Conservation (phyloP, 202 grass and related monocot species). For the Schoenoplectus tabernaemontani region DNA sequence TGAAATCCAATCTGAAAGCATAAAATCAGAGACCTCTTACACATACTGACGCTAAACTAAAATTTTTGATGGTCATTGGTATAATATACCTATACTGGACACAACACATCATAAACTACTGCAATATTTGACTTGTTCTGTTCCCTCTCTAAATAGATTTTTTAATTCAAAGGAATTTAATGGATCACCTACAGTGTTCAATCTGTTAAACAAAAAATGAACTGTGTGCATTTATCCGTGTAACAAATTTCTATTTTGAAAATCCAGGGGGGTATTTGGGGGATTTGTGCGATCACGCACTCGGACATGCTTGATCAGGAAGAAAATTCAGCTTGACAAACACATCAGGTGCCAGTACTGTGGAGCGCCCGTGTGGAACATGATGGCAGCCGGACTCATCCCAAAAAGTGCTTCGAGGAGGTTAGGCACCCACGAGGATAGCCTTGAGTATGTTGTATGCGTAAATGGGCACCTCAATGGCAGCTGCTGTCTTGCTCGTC, state of each 20-base stretch:
- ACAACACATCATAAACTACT: too few species aligned
- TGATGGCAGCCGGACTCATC: conserved; percentile 49
- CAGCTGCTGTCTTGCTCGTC: conserved; percentile 64
- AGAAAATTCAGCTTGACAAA: conserved; percentile 39
- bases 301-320: conserved; percentile 31
- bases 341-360: conserved; percentile 77
- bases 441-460: conserved; percentile 82
- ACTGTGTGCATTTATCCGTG: too few species aligned
- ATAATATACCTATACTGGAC: too few species aligned
- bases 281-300: conserved; percentile 63
- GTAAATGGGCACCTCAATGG: conserved; percentile 83
- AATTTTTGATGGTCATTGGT: too few species aligned
- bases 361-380: conserved; percentile 75
- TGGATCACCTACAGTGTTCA: too few species aligned
- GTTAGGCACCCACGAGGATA: conserved; percentile 43
- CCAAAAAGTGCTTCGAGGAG: conserved; percentile 43
- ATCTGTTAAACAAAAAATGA: neutral
- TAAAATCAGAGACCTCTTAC: too few species aligned
- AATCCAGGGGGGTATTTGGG: conserved; percentile 48
- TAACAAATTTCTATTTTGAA: neutral
- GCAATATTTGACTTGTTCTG: too few species aligned
- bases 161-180: too few species aligned
- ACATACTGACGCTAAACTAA: too few species aligned
- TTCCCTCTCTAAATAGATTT: too few species aligned
- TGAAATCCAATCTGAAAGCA: too few species aligned